Conservation (phyloP, 129 eudicot genomes). For the Ambrosia trifida region DNA sequence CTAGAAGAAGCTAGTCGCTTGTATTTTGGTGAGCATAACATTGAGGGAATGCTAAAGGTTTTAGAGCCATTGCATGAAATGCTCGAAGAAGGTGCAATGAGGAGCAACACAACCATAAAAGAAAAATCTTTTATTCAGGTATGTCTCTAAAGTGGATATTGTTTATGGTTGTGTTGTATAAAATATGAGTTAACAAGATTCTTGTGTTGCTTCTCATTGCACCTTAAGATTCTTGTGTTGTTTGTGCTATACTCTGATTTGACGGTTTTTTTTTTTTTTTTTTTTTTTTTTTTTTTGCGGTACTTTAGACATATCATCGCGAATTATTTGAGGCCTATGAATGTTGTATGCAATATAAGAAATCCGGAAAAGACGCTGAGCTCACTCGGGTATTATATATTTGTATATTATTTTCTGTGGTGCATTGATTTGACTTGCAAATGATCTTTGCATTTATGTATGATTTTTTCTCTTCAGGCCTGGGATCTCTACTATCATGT, state of each 20-base stretch:
- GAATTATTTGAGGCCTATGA: slow-evolving; percentile 92
- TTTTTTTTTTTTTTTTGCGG: slow-evolving; percentile 14
- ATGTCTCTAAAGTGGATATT: not conserved
- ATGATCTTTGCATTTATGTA: not conserved
- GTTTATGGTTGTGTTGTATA: not conserved
- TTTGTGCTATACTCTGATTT: slow-evolving; percentile 21
- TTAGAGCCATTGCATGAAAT: slow-evolving; percentile 91
- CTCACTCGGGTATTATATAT: slow-evolving; percentile 74
- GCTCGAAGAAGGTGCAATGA: slow-evolving; percentile 93
- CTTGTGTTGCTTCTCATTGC: slow-evolving; percentile 5
- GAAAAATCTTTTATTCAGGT: slow-evolving; percentile 95
- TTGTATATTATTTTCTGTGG: not conserved
- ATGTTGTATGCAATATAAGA: slow-evolving; percentile 87
- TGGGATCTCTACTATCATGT: slow-evolving; percentile 99
- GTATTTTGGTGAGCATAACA: slow-evolving; percentile 93
- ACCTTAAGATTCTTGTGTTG: not conserved
- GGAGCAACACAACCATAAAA: slow-evolving; percentile 70
- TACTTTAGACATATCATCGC: slow-evolving; percentile 75
- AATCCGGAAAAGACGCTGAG: slow-evolving; percentile 97
- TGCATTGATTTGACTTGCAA: slow-evolving; percentile 7
- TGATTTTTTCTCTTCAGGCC: slow-evolving; percentile 51
- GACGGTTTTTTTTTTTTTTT: too few relatives aligned
- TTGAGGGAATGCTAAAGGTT: slow-evolving; percentile 91
- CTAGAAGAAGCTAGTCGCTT: slow-evolving; percentile 98
- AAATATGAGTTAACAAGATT: not conserved